Evolutionary conservation across 768 basidiomycete species (phyloP), one percentile per base, ranked within the genome.

Genomic region (Amanita muscaria): DNA sequence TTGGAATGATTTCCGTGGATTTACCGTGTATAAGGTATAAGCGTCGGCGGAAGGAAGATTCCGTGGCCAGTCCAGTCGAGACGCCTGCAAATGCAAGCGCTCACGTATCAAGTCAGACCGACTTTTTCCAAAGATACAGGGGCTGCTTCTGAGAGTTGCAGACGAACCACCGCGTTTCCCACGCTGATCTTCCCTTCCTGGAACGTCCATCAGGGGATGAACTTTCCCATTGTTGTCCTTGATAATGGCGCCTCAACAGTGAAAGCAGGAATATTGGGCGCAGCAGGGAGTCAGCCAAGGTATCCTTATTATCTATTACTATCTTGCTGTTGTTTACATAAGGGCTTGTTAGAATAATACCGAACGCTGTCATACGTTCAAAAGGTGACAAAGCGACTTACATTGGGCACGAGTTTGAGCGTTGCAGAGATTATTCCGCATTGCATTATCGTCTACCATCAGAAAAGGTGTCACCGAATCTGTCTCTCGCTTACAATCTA

Each of bases 161-260:
- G 27, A 29, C 27, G 6, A 29, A 6, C 6, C 27, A n/a, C 27
- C 27, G 7, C 8, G 3, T 2, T 42, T 42, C 41, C 31, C 41
- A 42, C 41, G 41, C 41, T 19, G 31, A 32, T 22, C 40, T 8
- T 18, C 40, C 22, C 10, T 21, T 42, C 27, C 12, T 29, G 27
- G 27, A 6, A 6, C 27, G 6, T 12, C 27, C 27, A 29, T 12
- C 27, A 6, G n/a, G 29, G 12, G 31, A 53, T 55, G 52, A 40
- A 49, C 39, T 25, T 40, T 40, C 44, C 57, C 10, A 67, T 80
- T 21, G 64, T 92, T 44, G 69, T 93, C 11, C 69, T 94, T 35
- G 92, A 97, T 61, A 97, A 94, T 58, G 92, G 92, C 31, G 92
- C 79, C 8, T 79, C 74, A 27, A 77, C 77, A 3, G 80, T 94